Percentiles rank a stretch among this genome's conserved stretches.
Conservation (phyloP, 441 rosid species). For the Jatropha multifida region DNA sequence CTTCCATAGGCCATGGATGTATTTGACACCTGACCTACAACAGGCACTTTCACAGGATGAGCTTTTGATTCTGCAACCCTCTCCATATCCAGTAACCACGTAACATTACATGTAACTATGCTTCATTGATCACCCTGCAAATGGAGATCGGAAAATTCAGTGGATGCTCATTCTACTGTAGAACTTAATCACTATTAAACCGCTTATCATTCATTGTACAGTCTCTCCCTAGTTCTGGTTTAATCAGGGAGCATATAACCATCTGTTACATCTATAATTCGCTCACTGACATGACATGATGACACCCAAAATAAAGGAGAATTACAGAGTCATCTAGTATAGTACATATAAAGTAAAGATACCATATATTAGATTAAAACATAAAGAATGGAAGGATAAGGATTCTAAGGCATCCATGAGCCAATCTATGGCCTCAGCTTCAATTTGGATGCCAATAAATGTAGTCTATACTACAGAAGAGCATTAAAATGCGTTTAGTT, state of each 20-base stretch:
- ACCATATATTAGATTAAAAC: not conserved
- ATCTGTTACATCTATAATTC: not conserved
- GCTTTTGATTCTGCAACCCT: conserved; percentile 54
- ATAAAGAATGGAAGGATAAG: not conserved
- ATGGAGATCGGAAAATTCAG: conserved; percentile 15
- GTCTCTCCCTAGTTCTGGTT: conserved; percentile 4
- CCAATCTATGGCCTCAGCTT: not conserved
- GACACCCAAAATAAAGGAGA: not conserved
- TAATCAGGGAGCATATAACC: not conserved
- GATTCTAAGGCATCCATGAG: conserved; percentile 8
- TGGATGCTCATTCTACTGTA: conserved; percentile 2
- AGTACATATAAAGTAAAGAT: not conserved
- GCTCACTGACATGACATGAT: not conserved
- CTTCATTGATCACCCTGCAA: conserved; percentile 39
- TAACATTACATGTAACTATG: conserved; percentile 36
- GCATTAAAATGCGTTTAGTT: not conserved
- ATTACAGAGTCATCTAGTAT: not conserved
- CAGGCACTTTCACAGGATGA: conserved; percentile 49
- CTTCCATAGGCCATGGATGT: conserved; percentile 36
- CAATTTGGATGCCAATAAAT: not conserved
- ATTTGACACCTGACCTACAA: conserved; percentile 43
- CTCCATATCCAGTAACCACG: conserved; percentile 50
- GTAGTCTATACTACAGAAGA: not conserved
- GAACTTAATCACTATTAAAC: conserved; percentile 8
- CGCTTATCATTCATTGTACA: not conserved